A percentile compares a stretch with the other conserved stretches of the same genome.
Conservation (phyloP, 202 grass and related monocot species). For the Setaria viridis region DNA sequence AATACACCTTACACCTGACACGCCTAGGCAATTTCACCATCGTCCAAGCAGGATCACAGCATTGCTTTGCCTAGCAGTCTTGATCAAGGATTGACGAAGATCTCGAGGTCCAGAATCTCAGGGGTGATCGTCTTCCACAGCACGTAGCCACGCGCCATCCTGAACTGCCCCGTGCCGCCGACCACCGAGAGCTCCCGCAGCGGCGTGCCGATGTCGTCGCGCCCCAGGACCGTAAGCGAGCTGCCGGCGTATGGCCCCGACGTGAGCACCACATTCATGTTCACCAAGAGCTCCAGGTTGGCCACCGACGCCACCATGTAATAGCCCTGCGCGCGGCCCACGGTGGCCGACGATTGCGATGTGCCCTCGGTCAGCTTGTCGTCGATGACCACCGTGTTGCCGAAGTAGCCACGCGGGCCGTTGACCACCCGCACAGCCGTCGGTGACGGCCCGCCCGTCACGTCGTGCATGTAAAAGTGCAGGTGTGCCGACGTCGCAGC, state of each 20-base stretch:
- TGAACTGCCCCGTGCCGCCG: constrained; percentile 35
- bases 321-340: constrained; percentile 53
- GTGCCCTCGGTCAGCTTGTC: constrained; percentile 48
- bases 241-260: constrained; percentile 52
- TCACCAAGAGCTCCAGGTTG: neutral
- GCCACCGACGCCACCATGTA: constrained; percentile 36
- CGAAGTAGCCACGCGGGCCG: constrained; percentile 21
- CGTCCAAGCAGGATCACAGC: neutral
- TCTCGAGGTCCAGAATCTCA: constrained; percentile 7
- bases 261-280: constrained; percentile 44
- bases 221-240: constrained; percentile 46
- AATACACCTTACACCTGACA: too few relatives aligned
- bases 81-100: constrained; percentile 4
- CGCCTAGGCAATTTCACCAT: neutral
- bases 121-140: neutral
- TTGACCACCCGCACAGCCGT: constrained; percentile 35
- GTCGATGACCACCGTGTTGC: constrained; percentile 50
- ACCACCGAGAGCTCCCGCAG: constrained; percentile 36
- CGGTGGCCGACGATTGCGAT: constrained; percentile 3
- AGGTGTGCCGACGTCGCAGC: constrained; percentile 49
- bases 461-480: constrained; percentile 69
- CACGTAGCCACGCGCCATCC: constrained; percentile 38
- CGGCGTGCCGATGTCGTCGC: constrained; percentile 1
- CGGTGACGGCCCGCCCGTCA: constrained; percentile 17
- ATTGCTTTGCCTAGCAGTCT: neutral